A percentile compares a stretch with the other conserved stretches of the same genome.
These are phyloP conservation scores for Corymbia maculata DNA, from an alignment of 345 rosid species.

Conservation along the genomic window DNA sequence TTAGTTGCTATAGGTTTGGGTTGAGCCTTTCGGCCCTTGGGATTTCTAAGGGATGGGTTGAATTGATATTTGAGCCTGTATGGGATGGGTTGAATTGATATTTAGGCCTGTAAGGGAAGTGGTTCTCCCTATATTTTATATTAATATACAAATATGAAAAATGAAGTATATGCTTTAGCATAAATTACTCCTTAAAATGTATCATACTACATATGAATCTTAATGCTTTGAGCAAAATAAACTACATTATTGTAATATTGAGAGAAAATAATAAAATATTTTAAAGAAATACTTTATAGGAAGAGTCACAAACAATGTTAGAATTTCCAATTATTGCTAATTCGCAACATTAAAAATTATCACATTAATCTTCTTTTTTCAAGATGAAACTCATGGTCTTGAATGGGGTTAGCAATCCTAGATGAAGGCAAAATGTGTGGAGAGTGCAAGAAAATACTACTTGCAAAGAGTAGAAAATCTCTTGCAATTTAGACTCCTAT, in stretches of 20 bases:
- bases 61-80: background rate
- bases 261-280: background rate
- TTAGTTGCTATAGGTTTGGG: rapidly evolving
- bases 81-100: background rate
- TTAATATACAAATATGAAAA: background rate
- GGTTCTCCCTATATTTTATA: background rate
- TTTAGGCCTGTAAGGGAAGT: background rate
- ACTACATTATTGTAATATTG: background rate
- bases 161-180: background rate
- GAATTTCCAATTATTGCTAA: background rate
- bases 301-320: background rate
- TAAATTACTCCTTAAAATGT: rapidly evolving
- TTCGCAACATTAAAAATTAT: background rate
- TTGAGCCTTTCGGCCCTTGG: background rate
- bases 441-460: background rate
- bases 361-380: rapidly evolving
- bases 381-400: background rate
- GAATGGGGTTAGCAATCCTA: rapidly evolving
- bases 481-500: background rate
- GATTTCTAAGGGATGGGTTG: background rate
- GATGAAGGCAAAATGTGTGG: background rate
- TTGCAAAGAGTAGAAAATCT: rapidly evolving
- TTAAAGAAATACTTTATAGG: rapidly evolving
- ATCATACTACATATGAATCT: background rate
- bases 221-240: rapidly evolving